A percentile compares a stretch with the other conserved stretches of the same genome.
These are phyloP conservation scores for Exophiala spinifera DNA, from an alignment of 2,329 filamentous ascomycete genomes.

Conservation along the genomic window DNA sequence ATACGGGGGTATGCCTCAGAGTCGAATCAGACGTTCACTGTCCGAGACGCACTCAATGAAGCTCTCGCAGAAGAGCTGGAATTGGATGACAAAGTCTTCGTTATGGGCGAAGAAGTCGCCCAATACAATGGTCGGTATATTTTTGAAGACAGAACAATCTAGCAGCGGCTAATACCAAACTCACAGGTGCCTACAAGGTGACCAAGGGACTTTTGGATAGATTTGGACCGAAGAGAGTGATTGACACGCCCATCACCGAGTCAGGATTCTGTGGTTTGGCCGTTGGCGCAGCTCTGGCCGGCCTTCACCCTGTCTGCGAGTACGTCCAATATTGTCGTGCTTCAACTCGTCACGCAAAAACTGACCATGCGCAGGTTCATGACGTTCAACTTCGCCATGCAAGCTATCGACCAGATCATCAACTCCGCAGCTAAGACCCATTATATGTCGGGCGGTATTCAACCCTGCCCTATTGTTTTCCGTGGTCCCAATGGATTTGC, in stretches of 20 bases:
- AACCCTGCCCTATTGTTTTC: constrained; percentile 99
- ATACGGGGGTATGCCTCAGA: constrained; percentile 56
- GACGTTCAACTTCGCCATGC: constrained; percentile 99
- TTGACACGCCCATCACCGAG: constrained; percentile 98
- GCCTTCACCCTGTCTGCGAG: constrained; percentile 75
- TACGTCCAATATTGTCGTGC: constrained; percentile 51
- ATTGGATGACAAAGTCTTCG: constrained; percentile 87
- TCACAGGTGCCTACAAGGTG: constrained; percentile 71
- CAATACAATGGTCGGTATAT: constrained; percentile 90
- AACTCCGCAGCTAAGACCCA: constrained; percentile 99
- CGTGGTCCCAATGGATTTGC: constrained; percentile 98
- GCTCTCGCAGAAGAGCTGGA: constrained; percentile 97
- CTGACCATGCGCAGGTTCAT: constrained; percentile 79
- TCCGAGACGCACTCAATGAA: constrained; percentile 96
- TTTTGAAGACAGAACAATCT: background rate
- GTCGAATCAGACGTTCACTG: constrained; percentile 85
- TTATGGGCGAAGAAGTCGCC: constrained; percentile 96
- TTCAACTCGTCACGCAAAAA: background rate
- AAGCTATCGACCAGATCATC: constrained; percentile 99
- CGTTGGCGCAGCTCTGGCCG: constrained; percentile 89
- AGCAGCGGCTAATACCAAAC: constrained; percentile 1
- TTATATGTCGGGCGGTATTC: constrained; percentile 99
- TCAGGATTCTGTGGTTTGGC: constrained; percentile 92
- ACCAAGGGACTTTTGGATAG: constrained; percentile 96
- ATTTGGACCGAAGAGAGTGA: constrained; percentile 95